phyloP scores from a whole-genome alignment of 192 early-diverging fungal species.

The Coemansia sp. region DNA sequence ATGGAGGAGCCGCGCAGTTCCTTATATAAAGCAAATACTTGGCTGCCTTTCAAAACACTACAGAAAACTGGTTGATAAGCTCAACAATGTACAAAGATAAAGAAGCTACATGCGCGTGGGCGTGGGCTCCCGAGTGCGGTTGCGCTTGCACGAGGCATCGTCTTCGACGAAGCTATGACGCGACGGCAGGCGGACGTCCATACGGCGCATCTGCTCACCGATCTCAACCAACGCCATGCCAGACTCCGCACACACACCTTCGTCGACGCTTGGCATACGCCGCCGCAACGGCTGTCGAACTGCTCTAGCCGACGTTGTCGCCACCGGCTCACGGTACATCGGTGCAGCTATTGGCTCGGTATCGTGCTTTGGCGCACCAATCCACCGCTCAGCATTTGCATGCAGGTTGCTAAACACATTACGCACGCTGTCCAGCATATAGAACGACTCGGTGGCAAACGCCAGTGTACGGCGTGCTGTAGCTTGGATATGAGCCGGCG shows the following conservation, averaged over 20 bases:
- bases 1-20: no score
- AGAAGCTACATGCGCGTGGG: slow-evolving; percentile 24
- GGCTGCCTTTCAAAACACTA: no score
- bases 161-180: slow-evolving; percentile 1
- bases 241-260: background rate
- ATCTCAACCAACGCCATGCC: slow-evolving; percentile 27
- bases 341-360: background rate
- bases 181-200: slow-evolving; percentile 18
- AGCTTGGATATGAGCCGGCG: slow-evolving; percentile 37
- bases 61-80: background rate
- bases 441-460: slow-evolving; percentile 51
- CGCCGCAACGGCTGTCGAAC: slow-evolving; percentile 1
- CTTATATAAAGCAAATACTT: background rate
- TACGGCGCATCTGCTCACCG: slow-evolving; percentile 46
- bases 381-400: slow-evolving; percentile 45
- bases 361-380: slow-evolving; percentile 6
- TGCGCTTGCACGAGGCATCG: slow-evolving; percentile 37
- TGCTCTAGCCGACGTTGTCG: background rate
- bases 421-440: slow-evolving; percentile 42
- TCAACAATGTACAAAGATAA: background rate
- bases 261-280: slow-evolving; percentile 1
- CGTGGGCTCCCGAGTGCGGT: slow-evolving; percentile 38
- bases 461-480: slow-evolving; percentile 36
- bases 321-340: slow-evolving; percentile 5
- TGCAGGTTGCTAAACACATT: slow-evolving; percentile 36